Evolutionary conservation across 768 basidiomycete species (phyloP), one percentile per base, ranked within the genome.

Genomic region (Phlebiopsis flavidoalba): DNA sequence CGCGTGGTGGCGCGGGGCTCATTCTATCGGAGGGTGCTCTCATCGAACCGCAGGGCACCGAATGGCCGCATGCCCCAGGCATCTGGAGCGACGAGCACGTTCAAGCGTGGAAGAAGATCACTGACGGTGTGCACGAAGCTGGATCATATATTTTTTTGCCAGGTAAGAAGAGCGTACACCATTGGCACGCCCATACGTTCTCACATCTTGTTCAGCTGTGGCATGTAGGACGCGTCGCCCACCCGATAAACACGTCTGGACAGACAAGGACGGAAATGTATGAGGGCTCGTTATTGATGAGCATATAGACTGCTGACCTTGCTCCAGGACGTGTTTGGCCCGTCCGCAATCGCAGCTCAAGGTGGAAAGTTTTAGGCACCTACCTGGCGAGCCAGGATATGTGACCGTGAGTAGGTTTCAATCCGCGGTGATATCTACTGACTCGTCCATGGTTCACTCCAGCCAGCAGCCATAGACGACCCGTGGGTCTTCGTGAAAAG

Each of bases 1-100:
- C 73, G 2, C 71, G 73, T 26, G 65, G 70, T 0, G 77, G 80
- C 0, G 85, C 84, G 0, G 83, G 80, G 0, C 71, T 88, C 11
- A 70, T 84, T 48, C 77, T 89, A 58, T 70, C 83, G 1, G 86
- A 89, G 69, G 85, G 76, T 0, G 83, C 85, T 0, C 72, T 79
- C 55, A 79, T 89, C 51, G 76, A 80, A 0, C 69, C 69, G 2
- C 66, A 77, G 15, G 83, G 84, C 0, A 82, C 80, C 1, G 85
- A 83, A 1, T 76, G 72, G 50, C 55, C 60, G 1, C 72, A 82
- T 58, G 77, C 80, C 0, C 89, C 88, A 0, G 89, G 88, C 0
- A 83, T 89, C 56, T 89, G 81, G 77, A 83, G 69, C 17, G 68
- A 79, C 2, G 83, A 80, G 21, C 89, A 93, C 61, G 78, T 78